Evolutionary conservation across 225 moss, liverwort and hornwort species (phyloP).

Genomic region (Pleurozium schreberi): DNA sequence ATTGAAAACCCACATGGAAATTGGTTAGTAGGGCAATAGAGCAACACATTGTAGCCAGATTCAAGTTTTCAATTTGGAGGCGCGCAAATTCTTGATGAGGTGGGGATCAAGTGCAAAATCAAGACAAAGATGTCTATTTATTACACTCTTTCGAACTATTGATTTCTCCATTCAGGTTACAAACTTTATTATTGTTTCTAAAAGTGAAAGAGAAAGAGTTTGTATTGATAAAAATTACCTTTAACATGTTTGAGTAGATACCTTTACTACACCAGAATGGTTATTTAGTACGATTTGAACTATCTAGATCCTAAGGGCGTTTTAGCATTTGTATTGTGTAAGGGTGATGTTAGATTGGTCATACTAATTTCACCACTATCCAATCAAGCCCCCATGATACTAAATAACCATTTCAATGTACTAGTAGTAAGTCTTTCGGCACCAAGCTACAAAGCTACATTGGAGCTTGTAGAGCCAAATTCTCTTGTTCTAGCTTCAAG

Average conservation of each 20-base stretch:
- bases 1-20: neutral
- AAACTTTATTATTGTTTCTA: neutral
- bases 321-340: neutral
- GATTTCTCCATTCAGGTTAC: neutral
- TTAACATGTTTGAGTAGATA: neutral
- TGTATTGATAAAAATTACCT: accelerated
- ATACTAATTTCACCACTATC: neutral
- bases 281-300: neutral
- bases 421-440: neutral
- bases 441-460: neutral
- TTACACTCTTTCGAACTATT: neutral
- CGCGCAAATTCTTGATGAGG: neutral
- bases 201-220: neutral
- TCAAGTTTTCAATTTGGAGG: neutral
- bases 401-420: neutral
- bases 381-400: neutral
- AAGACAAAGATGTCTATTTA: neutral
- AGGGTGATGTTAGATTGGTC: too few species aligned
- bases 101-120: neutral
- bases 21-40: neutral
- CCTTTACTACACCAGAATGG: neutral
- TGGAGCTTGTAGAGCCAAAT: accelerated
- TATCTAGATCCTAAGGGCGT: accelerated
- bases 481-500: too few species aligned
- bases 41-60: neutral